Conservation (phyloP, 179 eudicot genomes). For the Silene noctiflora region DNA sequence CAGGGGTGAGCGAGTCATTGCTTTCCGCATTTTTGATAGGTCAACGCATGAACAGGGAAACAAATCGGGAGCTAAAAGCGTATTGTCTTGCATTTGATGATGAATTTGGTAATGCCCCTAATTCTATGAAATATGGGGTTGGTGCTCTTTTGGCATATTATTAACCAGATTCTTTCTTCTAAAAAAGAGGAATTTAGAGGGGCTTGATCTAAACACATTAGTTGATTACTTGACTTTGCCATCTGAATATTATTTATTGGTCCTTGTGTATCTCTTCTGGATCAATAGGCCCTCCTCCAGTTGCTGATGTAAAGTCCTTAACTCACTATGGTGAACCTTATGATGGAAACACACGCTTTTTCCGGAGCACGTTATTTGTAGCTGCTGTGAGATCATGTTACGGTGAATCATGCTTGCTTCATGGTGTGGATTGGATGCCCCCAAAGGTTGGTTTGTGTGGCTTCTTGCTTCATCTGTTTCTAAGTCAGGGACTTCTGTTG, state of each 20-base stretch:
- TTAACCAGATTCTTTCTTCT: conserved; percentile 11
- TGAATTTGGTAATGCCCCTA: conserved; percentile 62
- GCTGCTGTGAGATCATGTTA: conserved; percentile 97
- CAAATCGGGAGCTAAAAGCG: conserved; percentile 96
- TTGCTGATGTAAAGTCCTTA: conserved; percentile 87
- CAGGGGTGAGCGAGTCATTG: conserved; percentile 71
- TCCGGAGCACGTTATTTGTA: conserved; percentile 93
- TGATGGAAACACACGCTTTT: conserved; percentile 96
- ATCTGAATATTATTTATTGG: not conserved
- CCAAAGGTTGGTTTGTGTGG: conserved; percentile 58
- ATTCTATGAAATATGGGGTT: conserved; percentile 23
- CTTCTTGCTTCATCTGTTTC: not conserved
- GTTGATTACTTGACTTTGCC: not conserved
- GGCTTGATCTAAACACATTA: not conserved
- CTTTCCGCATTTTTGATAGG: conserved; percentile 94
- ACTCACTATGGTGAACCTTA: conserved; percentile 98
- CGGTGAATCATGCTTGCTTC: conserved; percentile 93
- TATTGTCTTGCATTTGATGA: conserved; percentile 98
- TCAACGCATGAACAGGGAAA: conserved; percentile 97
- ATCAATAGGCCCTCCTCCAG: conserved; percentile 63
- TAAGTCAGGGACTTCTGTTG: not conserved
- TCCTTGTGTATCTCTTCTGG: conserved; percentile 1
- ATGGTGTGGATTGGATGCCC: conserved; percentile 99
- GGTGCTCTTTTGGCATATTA: conserved; percentile 21
- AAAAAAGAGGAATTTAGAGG: not conserved